A percentile compares a stretch with the other conserved stretches of the same genome.
These are phyloP conservation scores for Xylaria arbuscula DNA, from an alignment of 2,329 filamentous ascomycete species.

Conservation along the genomic window DNA sequence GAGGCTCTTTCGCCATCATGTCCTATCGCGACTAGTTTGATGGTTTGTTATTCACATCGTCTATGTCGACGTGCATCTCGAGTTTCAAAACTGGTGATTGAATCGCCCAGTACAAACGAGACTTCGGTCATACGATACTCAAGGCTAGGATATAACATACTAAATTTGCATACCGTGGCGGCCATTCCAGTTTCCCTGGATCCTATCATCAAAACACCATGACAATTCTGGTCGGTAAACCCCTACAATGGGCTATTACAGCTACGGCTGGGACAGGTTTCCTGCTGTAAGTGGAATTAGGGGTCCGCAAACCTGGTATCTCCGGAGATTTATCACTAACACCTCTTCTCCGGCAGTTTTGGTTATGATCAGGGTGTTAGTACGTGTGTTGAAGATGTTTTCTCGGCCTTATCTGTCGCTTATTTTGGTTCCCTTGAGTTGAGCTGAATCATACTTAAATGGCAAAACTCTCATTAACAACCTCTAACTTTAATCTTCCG, in stretches of 20 bases:
- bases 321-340: neutral
- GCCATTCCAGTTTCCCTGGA: neutral
- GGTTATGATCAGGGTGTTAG: constrained; percentile 25
- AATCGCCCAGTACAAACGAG: neutral
- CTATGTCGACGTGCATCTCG: neutral
- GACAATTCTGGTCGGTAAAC: constrained; percentile 24
- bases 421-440: neutral
- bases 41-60: neutral
- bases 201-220: neutral
- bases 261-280: constrained; percentile 29
- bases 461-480: too few species aligned
- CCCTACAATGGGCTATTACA: constrained; percentile 28
- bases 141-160: neutral
- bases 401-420: neutral
- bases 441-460: too few species aligned
- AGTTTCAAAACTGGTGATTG: neutral
- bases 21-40: neutral
- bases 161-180: neutral
- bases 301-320: neutral
- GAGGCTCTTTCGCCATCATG: neutral
- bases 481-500: neutral
- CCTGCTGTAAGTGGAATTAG: constrained; percentile 23
- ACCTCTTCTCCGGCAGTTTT: neutral
- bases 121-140: neutral
- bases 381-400: neutral